Conservation (phyloP, 2,329 filamentous ascomycete species). For the Salinomyces thailandicus region DNA sequence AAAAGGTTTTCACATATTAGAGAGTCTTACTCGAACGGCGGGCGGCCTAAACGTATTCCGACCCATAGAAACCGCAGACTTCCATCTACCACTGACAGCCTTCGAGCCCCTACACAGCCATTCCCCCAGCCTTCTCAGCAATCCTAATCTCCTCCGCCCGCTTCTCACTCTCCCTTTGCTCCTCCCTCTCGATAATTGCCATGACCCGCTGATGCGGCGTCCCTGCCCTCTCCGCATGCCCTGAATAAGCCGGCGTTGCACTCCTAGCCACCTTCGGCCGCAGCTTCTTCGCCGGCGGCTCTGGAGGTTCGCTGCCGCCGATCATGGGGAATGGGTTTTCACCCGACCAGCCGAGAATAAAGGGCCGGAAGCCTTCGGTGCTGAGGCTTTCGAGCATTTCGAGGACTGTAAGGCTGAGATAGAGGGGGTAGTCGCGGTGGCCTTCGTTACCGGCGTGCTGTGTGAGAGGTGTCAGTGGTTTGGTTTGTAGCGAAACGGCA, state of each 20-base stretch:
- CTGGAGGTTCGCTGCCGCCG: conserved; percentile 22
- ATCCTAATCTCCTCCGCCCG: conserved; percentile 13
- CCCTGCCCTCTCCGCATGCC: conserved; percentile 14
- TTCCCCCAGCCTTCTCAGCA: neutral
- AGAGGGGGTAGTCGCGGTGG: conserved; percentile 21
- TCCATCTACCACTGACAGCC: neutral
- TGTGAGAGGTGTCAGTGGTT: neutral
- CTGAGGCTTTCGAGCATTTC: conserved; percentile 26
- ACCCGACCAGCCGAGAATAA: conserved; percentile 22
- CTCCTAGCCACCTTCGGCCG: conserved; percentile 14
- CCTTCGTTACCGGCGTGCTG: conserved; percentile 24
- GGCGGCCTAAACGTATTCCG: too few relatives aligned
- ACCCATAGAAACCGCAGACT: too few relatives aligned
- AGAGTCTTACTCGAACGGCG: too few relatives aligned
- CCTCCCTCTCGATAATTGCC: conserved; percentile 24
- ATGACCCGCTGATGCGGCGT: conserved; percentile 25
- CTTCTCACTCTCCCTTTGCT: conserved; percentile 21
- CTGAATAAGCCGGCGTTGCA: conserved; percentile 17
- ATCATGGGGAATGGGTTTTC: conserved; percentile 28
- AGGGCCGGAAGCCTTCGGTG: conserved; percentile 22
- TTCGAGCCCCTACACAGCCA: neutral
- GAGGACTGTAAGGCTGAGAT: conserved; percentile 20
- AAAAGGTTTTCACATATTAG: too few relatives aligned
- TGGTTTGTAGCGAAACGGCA: too few relatives aligned
- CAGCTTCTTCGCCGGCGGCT: conserved; percentile 16